Conservation (phyloP, 2,329 filamentous ascomycete species). For the Dryadomyces quercivorus region DNA sequence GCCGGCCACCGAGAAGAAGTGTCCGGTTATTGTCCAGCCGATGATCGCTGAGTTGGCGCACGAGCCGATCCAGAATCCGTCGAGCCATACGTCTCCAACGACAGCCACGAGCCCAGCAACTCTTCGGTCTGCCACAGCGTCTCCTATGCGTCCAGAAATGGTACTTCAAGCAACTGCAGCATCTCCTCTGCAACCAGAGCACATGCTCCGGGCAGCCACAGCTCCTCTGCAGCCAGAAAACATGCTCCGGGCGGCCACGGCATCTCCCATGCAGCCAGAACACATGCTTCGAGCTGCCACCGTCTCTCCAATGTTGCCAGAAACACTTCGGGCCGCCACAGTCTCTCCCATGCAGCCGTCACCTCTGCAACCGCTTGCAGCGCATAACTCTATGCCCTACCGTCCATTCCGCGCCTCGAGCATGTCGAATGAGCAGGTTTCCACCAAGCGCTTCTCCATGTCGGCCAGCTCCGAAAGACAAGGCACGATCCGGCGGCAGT, state of each 20-base stretch:
- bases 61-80: constrained; percentile 12
- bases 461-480: constrained; percentile 7
- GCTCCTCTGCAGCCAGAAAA: neutral
- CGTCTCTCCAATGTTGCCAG: neutral
- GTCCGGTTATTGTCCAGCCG: constrained; percentile 3
- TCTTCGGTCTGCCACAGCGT: constrained; percentile 8
- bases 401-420: constrained; percentile 3
- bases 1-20: constrained; percentile 20
- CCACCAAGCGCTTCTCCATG: neutral
- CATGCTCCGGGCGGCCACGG: too few species aligned
- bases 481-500: neutral
- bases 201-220: too few species aligned
- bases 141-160: constrained; percentile 2
- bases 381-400: neutral
- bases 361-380: neutral
- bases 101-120: neutral
- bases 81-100: neutral
- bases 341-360: too few species aligned
- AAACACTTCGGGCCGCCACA: neutral
- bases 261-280: too few species aligned
- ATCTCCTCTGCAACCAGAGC: too few species aligned
- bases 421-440: neutral
- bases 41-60: constrained; percentile 26
- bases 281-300: too few species aligned
- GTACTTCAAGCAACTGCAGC: too few species aligned